Evolutionary conservation across 352 stramenopile species (phyloP), one percentile per base, ranked within the genome.

Genomic region (Globisporangium abappressorium): DNA sequence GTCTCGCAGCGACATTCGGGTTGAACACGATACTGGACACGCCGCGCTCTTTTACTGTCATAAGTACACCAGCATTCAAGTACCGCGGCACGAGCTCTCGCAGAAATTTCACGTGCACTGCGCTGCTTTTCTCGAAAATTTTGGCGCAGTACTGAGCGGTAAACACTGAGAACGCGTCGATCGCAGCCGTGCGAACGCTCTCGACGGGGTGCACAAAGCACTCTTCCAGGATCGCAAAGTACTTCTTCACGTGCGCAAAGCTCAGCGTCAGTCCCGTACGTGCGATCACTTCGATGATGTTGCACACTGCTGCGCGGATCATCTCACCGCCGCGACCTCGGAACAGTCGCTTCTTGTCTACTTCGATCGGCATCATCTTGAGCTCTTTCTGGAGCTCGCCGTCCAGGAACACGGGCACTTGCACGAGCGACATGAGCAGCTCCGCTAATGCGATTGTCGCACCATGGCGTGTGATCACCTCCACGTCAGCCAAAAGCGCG

Each of bases 281-380:
- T 0, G 78, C 62, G 33, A 98, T 89, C 43, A 91, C 94, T 81
- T 98, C 87, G 74, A 99, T 98, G 62, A 99, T 77, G 64, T 93
- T 75, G 73, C 97, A 99, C 53, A 97, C 89, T 34, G 97, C 97
- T 15, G 71, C 70, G 43, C 97, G 92, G 69, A 99, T 98, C 41
- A 98, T 90, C 70, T 99, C 97, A 20, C 97, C 97, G 47, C 97
- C 97, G 15, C 95, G 89, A 11, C 97, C 97, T 66, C 97, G 89
- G 73, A 99, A 99, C 7, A 99, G 74, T 8, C 97, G 85, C 7
- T 82, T 79, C 70, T 98, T 98, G 66, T 99, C 97, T 61, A 99
- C 87, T 28, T 89, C 87, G 46, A 94, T 79, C 3, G 84, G 77
- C 43, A 95, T 65, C 65, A 81, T 77, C 66, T 95, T 95, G 33